Conservation (phyloP, 208 protist genomes). For the Wallacemonas rigidus region DNA sequence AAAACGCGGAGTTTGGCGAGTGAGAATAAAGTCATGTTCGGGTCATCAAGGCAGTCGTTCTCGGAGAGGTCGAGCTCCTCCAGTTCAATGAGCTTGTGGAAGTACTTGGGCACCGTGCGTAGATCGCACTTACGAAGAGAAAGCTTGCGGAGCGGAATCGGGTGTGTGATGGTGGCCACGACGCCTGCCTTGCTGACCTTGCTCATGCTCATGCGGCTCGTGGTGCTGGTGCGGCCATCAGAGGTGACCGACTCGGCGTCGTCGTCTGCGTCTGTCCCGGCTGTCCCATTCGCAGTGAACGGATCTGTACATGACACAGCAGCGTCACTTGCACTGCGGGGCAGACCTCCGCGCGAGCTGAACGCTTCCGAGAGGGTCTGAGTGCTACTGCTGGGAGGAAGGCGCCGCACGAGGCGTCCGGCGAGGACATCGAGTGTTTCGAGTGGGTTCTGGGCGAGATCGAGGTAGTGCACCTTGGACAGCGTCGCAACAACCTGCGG, state of each 20-base stretch:
- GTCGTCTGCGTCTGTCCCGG: conserved; percentile 30
- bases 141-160: conserved; percentile 70
- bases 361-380: conserved; percentile 1
- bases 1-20: conserved; percentile 72
- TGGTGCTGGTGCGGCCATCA: conserved; percentile 25
- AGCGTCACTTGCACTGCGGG: not conserved
- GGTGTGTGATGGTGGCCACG: conserved; percentile 59
- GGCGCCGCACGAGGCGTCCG: conserved; percentile 63
- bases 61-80: conserved; percentile 86
- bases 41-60: conserved; percentile 79
- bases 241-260: conserved; percentile 37
- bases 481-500: conserved; percentile 71
- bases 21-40: conserved; percentile 89
- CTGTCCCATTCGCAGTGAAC: conserved; percentile 21
- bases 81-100: conserved; percentile 79
- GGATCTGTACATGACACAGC: conserved; percentile 23
- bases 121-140: conserved; percentile 71
- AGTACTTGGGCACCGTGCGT: conserved; percentile 84
- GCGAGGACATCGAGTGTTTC: conserved; percentile 86
- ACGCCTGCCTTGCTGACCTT: conserved; percentile 70
- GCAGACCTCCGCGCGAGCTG: conserved; percentile 9
- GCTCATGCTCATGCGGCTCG: conserved; percentile 63
- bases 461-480: conserved; percentile 54
- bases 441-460: conserved; percentile 80
- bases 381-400: conserved; percentile 26